Percentiles rank a stretch among this genome's conserved stretches.
Evolutionary conservation across 2,329 filamentous ascomycete species (phyloP).

Genomic region (Ophiostoma triangulosporum): DNA sequence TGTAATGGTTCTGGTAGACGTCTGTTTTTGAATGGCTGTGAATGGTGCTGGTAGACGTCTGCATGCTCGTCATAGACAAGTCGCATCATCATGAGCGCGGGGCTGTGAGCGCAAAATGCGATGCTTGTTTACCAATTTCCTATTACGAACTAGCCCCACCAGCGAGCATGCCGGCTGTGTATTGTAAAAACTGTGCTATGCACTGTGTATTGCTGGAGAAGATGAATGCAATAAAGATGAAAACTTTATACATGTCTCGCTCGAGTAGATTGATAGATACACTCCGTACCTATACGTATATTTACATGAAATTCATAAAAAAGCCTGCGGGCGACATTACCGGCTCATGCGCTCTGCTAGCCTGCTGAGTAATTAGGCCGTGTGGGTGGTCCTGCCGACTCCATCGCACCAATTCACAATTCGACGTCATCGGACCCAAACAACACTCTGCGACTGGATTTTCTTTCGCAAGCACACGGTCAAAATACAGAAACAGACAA

Average conservation of each 20-base stretch:
- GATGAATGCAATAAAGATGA: too few relatives aligned
- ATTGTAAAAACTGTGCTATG: background rate
- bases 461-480: too few relatives aligned
- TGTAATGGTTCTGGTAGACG: background rate
- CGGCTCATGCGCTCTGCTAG: background rate
- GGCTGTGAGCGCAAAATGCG: background rate
- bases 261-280: too few relatives aligned
- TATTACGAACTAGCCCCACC: background rate
- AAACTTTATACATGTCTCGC: too few relatives aligned
- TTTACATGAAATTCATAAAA: too few relatives aligned
- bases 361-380: slow-evolving; percentile 8
- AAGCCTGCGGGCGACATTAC: background rate
- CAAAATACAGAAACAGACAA: too few relatives aligned
- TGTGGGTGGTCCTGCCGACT: background rate
- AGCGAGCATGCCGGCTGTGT: background rate
- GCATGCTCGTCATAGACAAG: background rate
- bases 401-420: background rate
- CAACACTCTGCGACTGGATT: too few relatives aligned
- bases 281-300: too few relatives aligned
- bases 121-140: slow-evolving; percentile 2
- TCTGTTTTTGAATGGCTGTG: background rate
- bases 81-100: background rate
- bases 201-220: too few relatives aligned
- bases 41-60: too few relatives aligned
- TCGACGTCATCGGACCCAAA: background rate